Evolutionary conservation across 2,329 filamentous ascomycete species (phyloP).

Genomic region (Sclerotinia minor): DNA sequence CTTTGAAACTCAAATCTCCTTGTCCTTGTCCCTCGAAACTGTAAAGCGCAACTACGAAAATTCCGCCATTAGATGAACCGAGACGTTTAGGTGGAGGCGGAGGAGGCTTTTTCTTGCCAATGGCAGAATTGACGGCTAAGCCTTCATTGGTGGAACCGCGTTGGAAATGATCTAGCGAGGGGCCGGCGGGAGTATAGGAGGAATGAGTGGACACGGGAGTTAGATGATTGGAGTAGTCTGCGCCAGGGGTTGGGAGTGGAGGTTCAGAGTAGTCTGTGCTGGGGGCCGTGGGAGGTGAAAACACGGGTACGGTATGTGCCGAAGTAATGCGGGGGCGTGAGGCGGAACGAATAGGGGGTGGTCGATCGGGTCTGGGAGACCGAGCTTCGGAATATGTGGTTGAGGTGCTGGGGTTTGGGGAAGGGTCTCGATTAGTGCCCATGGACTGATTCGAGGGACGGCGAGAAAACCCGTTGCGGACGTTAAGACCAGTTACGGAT

Average conservation of each 20-base stretch:
- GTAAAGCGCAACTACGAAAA: constrained; percentile 66
- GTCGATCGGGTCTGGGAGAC: constrained; percentile 8
- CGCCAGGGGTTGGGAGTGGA: constrained; percentile 28
- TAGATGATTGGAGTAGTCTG: constrained; percentile 35
- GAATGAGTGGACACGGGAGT: constrained; percentile 37
- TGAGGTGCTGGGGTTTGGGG: constrained; percentile 25
- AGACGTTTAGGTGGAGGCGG: constrained; percentile 65
- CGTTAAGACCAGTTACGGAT: constrained; percentile 38
- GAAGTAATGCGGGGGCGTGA: constrained; percentile 21
- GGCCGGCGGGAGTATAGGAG: constrained; percentile 37
- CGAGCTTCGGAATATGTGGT: constrained; percentile 34
- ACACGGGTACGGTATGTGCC: constrained; percentile 46
- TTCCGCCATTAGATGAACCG: constrained; percentile 48
- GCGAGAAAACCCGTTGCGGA: constrained; percentile 45
- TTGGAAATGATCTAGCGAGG: constrained; percentile 41
- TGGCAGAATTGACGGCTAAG: constrained; percentile 46
- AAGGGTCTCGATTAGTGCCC: constrained; percentile 25
- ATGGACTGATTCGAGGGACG: constrained; percentile 46
- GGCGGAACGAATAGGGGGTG: constrained; percentile 10
- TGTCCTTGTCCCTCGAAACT: constrained; percentile 68
- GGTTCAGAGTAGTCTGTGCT: constrained; percentile 27
- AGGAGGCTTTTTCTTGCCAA: constrained; percentile 69
- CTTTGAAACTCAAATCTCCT: constrained; percentile 72
- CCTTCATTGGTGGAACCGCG: constrained; percentile 32
- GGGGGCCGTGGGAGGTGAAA: constrained; percentile 29